A percentile compares a stretch with the other conserved stretches of the same genome.
Conservation (phyloP, 257 asterid genomes). For the Voacanga thouarsii region DNA sequence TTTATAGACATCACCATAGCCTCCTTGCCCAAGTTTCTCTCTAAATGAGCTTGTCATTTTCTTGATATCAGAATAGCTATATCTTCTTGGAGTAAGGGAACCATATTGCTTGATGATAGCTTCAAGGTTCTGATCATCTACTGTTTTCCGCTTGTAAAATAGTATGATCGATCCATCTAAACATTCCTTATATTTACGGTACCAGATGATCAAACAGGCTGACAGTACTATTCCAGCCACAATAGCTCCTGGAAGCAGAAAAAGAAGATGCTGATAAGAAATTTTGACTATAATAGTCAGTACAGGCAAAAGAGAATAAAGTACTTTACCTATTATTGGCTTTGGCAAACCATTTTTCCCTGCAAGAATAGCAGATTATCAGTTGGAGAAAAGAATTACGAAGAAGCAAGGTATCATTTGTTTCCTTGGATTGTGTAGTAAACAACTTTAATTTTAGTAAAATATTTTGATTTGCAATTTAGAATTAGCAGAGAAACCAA, state of each 20-base stretch:
- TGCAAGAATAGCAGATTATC: neutral
- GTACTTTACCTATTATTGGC: neutral
- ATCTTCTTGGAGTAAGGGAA: conserved; percentile 2
- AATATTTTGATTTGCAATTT: too few relatives aligned
- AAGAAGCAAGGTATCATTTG: neutral
- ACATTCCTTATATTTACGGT: neutral
- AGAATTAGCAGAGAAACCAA: too few relatives aligned
- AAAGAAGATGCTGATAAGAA: neutral
- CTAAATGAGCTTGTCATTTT: conserved; percentile 16
- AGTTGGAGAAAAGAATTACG: neutral
- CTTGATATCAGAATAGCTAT: conserved; percentile 6
- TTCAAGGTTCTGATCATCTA: conserved; percentile 7
- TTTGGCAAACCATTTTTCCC: neutral
- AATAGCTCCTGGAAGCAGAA: conserved; percentile 12
- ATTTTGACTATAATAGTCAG: neutral
- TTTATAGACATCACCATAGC: conserved; percentile 26
- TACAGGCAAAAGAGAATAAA: neutral
- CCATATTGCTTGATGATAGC: neutral
- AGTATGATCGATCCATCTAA: neutral
- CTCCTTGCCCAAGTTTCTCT: conserved; percentile 26
- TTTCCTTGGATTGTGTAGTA: too few relatives aligned
- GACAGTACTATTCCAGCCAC: neutral
- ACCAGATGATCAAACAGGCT: conserved; percentile 2
- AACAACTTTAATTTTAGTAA: too few relatives aligned
- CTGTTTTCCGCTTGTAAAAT: conserved; percentile 7